Evolutionary conservation across 78 protist genomes (phyloP).

Genomic region (Dictyostelium capitatum): DNA sequence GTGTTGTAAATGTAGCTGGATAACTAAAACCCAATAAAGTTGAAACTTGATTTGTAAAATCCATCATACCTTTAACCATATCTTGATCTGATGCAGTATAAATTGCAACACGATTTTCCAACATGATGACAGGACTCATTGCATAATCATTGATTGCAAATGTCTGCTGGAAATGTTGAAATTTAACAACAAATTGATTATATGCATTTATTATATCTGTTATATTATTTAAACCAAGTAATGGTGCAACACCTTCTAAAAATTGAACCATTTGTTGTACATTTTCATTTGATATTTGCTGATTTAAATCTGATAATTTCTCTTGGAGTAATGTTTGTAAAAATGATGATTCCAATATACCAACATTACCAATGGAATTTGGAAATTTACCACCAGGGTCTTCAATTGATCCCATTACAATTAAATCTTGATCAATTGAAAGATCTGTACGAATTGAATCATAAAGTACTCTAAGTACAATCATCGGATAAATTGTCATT

Average conservation of each 20-base stretch:
- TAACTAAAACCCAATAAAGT: constrained; percentile 33
- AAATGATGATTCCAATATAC: constrained; percentile 76
- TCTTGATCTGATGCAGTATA: constrained; percentile 59
- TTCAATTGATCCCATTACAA: constrained; percentile 78
- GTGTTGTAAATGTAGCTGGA: constrained; percentile 64
- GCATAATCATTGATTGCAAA: constrained; percentile 12
- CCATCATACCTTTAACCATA: constrained; percentile 54
- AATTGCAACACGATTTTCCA: constrained; percentile 43
- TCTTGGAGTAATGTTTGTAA: constrained; percentile 2
- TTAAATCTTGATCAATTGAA: not conserved
- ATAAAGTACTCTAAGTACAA: not conserved
- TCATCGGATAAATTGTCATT: constrained; percentile 2
- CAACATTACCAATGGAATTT: constrained; percentile 85
- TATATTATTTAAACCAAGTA: not conserved
- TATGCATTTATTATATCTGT: not conserved
- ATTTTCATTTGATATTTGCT: not conserved
- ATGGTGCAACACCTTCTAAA: not conserved
- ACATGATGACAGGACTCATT: constrained; percentile 62
- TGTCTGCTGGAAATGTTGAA: not conserved
- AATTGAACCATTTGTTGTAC: not conserved
- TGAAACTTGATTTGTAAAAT: constrained; percentile 65
- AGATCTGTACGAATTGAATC: not conserved
- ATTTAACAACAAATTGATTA: not conserved
- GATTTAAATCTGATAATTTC: not conserved
- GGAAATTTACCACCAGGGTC: constrained; percentile 90